Evolutionary conservation across 768 basidiomycete species (phyloP), one percentile per base, ranked within the genome.

Genomic region (Trametes coccinea): DNA sequence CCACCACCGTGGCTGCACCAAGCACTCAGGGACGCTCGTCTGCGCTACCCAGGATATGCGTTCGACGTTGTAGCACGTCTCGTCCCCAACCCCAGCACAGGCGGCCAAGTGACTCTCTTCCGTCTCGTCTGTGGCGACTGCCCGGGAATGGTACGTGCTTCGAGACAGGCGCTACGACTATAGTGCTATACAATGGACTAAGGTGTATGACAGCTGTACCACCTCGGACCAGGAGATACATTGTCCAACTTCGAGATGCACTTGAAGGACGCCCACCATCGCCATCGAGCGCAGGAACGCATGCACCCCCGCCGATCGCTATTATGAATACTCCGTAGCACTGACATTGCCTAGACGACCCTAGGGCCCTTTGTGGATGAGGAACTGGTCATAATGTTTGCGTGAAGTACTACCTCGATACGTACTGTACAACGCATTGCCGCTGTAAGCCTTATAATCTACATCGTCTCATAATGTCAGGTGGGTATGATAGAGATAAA

Each of bases 21-120:
- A n/a, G 57, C 57, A 0, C 9, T 59, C 10, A 5, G 30, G 5
- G 57, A 59, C 4, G 40, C 43, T 8, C 57, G 49, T 7, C 2
- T 22, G 16, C 57, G 57, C n/a, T 59, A 51, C 16, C 57, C 57
- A 9, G 9, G 22, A 4, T 37, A 59, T 30, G 57, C 49, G 5
- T 51, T 59, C 41, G 49, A 59, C 41, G 41, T 59, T 13, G 17
- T 37, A 5, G 57, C 49, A 3, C 30, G 40, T 30, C 57, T n/a
- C 3, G 14, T 27, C 9, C 49, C 5, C 3, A 59, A 59, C 31
- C 57, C 57, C n/a, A 51, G 49, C n/a, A 59, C 57, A 2, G 57
- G 57, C 30, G 48, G 57, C 11, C n/a, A 45, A 7, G 57, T 59
- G 17, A 59, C 57, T 16, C 40, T 59, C 5, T 59, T 59, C n/a